A percentile compares a stretch with the other conserved stretches of the same genome.
phyloP scores from a whole-genome alignment of 1,139 yeast species.

The Candida frijolesensis region DNA sequence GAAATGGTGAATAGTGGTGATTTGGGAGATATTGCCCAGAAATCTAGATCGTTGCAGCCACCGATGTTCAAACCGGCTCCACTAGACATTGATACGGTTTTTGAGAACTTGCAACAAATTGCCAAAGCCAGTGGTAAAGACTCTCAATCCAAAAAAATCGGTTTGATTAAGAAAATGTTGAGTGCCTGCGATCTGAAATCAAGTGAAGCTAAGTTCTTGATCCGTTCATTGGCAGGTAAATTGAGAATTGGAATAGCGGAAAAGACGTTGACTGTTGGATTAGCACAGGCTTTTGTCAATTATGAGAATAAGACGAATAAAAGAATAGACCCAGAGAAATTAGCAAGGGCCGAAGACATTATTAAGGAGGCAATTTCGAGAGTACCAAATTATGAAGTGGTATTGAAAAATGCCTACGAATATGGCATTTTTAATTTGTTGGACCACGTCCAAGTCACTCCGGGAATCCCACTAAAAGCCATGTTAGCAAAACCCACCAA shows the following conservation, averaged over 20 bases:
- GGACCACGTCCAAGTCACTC: conserved; percentile 73
- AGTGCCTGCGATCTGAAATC: conserved; percentile 79
- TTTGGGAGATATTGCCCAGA: conserved; percentile 84
- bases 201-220: conserved; percentile 82
- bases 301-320: conserved; percentile 43
- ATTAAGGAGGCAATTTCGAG: conserved; percentile 86
- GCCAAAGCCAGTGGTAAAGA: conserved; percentile 83
- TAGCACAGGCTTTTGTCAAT: conserved; percentile 79
- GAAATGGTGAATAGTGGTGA: conserved; percentile 86
- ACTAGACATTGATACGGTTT: conserved; percentile 71
- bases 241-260: conserved; percentile 93
- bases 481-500: conserved; percentile 99
- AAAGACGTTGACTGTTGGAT: conserved; percentile 79
- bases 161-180: conserved; percentile 76
- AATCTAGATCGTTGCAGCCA: conserved; percentile 81
- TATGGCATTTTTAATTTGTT: conserved; percentile 67
- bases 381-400: conserved; percentile 85
- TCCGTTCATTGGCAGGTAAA: conserved; percentile 90
- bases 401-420: conserved; percentile 66
- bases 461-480: conserved; percentile 95
- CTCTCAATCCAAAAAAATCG: conserved; percentile 77
- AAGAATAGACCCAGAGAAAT: conserved; percentile 38
- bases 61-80: conserved; percentile 93
- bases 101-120: conserved; percentile 70
- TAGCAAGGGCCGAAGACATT: conserved; percentile 69